A percentile compares a stretch with the other conserved stretches of the same genome.
Evolutionary conservation across 2,329 filamentous ascomycete species (phyloP).

Genomic region (Neospermospora avenae): DNA sequence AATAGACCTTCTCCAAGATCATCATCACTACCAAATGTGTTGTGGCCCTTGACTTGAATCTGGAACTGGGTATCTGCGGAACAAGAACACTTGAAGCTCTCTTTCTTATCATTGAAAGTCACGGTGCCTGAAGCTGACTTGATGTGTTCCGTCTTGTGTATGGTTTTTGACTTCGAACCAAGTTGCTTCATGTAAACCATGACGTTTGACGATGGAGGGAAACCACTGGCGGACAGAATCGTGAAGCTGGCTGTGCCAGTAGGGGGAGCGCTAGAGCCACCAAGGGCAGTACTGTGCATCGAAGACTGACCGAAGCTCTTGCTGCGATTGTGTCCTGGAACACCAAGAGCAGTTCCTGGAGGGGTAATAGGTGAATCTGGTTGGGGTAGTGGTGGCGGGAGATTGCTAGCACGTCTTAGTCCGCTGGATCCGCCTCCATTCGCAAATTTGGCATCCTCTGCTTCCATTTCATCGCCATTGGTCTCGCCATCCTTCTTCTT

Average conservation of each 20-base stretch:
- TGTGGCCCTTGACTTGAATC: slow-evolving; percentile 79
- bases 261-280: slow-evolving; percentile 54
- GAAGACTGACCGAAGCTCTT: slow-evolving; percentile 64
- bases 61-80: slow-evolving; percentile 83
- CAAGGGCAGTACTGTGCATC: slow-evolving; percentile 59
- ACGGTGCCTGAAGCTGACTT: slow-evolving; percentile 67
- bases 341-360: slow-evolving; percentile 24
- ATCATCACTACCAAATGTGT: slow-evolving; percentile 79
- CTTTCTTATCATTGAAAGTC: slow-evolving; percentile 59
- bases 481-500: slow-evolving; percentile 57
- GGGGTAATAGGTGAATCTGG: slow-evolving; percentile 26
- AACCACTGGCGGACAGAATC: slow-evolving; percentile 75
- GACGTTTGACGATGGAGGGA: slow-evolving; percentile 72
- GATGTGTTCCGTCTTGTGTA: slow-evolving; percentile 90
- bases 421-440: slow-evolving; percentile 30
- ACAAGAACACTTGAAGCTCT: slow-evolving; percentile 75
- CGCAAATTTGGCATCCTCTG: slow-evolving; percentile 38
- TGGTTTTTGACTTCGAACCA: slow-evolving; percentile 66
- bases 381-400: slow-evolving; percentile 10
- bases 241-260: slow-evolving; percentile 75
- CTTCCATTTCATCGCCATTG: slow-evolving; percentile 41
- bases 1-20: slow-evolving; percentile 83
- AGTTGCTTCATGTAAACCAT: slow-evolving; percentile 71
- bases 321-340: slow-evolving; percentile 40
- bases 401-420: slow-evolving; percentile 21